A percentile compares a stretch with the other conserved stretches of the same genome.
Conservation (phyloP, 306 rosid genomes). For the Lablab purpureus region DNA sequence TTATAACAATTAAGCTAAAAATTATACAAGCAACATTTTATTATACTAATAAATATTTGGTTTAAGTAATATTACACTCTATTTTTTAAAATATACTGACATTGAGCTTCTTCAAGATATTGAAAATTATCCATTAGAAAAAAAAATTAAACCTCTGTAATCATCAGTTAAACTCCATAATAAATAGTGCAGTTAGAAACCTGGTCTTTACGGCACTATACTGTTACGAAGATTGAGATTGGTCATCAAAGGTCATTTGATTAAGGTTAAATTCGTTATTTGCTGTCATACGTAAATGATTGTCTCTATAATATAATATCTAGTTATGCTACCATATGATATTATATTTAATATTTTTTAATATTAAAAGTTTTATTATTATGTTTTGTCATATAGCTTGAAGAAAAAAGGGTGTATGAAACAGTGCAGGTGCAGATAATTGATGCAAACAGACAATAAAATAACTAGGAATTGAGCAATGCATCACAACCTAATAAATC, state of each 20-base stretch:
- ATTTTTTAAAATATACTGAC: too few species aligned
- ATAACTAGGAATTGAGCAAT: background rate
- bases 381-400: constrained; percentile 27
- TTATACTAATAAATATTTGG: too few species aligned
- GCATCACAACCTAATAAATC: background rate
- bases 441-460: background rate
- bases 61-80: too few species aligned
- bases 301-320: constrained; percentile 31
- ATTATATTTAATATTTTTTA: background rate
- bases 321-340: constrained; percentile 24
- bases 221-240: background rate
- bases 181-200: background rate
- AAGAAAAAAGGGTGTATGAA: background rate
- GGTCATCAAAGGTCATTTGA: background rate
- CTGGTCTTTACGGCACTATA: constrained; percentile 3
- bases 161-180: background rate
- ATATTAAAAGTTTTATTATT: too few species aligned
- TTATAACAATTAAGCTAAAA: too few species aligned
- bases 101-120: too few species aligned
- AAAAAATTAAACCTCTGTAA: too few species aligned
- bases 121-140: too few species aligned
- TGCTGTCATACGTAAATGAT: constrained; percentile 32
- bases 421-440: background rate
- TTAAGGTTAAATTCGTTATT: constrained; percentile 34
- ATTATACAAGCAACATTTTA: too few species aligned